Evolutionary conservation across 768 basidiomycete species (phyloP), one percentile per base, ranked within the genome.

Genomic region (Candolleomyces efflorescens): DNA sequence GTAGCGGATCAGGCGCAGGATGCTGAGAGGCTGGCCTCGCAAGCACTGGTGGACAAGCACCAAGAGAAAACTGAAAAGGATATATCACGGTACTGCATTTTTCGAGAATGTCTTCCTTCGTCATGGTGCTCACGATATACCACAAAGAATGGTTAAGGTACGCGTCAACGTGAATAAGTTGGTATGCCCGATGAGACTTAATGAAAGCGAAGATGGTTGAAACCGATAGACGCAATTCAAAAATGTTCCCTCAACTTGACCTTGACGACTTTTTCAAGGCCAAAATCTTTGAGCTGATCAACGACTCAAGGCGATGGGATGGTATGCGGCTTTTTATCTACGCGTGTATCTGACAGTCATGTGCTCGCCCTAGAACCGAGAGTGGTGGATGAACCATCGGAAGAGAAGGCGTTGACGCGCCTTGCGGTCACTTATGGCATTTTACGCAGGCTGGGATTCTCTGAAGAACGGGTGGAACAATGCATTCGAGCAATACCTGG

Each of bases 1-100:
- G 24, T 54, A 43, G 55, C 56, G 46, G 59, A 59, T 37, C 70
- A 71, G 58, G 64, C 68, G 17, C 73, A 74, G 52, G 77, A 74
- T 53, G 73, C 69, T 11, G 81, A 81, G 65, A 82, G 87, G 53
- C 78, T 75, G 58, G 75, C 78, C 27, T 74, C 93, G 52, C 93
- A 94, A 72, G 73, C 70, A 47, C 65, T 93, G 48, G 83, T 96
- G 1, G 93, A 96, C 61, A 87, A 83, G 64, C 75, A 88, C 49
- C 92, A 96, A 65, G 92, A 95, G 18, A 94, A 86, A 67, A 89
- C 83, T 5, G 92, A 96, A 69, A 94, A 86, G 68, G 96, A 97
- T 64, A 83, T 95, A 56, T 71, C 76, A 4, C 80, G 85, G 95
- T 89, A 63, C 10, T 24, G 27, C 1, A 6, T 17, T 7, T 27